phyloP scores from a whole-genome alignment of 2,329 filamentous ascomycete genomes.

The Cordyceps farinosa region DNA sequence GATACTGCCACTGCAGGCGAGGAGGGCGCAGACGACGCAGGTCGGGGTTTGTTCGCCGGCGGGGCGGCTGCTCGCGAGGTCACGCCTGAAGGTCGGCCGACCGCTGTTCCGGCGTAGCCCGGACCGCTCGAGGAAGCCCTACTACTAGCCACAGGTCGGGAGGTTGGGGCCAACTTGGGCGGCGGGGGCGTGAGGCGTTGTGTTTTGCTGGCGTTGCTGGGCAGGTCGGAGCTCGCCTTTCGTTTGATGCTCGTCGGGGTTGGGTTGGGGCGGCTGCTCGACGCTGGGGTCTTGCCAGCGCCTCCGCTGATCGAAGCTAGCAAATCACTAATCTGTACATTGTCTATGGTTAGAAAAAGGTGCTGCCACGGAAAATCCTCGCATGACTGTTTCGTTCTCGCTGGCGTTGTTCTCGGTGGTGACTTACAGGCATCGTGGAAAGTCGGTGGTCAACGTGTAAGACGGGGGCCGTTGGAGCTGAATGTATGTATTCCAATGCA shows the following conservation, averaged over 20 bases:
- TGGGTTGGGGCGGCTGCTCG: slow-evolving; percentile 22
- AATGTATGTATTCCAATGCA: neutral
- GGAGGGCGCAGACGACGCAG: slow-evolving; percentile 22
- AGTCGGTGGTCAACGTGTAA: neutral
- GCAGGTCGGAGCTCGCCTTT: slow-evolving; percentile 53
- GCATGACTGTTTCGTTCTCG: neutral
- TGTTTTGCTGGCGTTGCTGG: slow-evolving; percentile 38
- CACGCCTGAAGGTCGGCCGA: neutral
- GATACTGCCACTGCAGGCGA: slow-evolving; percentile 37
- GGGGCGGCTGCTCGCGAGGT: neutral
- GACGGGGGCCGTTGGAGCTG: neutral
- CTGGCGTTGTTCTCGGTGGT: neutral
- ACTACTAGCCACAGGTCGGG: slow-evolving; percentile 13
- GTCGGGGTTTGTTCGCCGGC: slow-evolving; percentile 17
- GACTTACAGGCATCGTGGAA: slow-evolving; percentile 23
- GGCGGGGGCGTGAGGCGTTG: slow-evolving; percentile 30
- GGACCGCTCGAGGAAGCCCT: neutral
- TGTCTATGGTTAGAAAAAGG: neutral
- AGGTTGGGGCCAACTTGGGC: slow-evolving; percentile 17
- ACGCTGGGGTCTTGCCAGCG: slow-evolving; percentile 38
- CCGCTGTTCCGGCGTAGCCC: slow-evolving; percentile 9
- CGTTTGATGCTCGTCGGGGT: slow-evolving; percentile 43
- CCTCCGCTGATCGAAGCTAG: slow-evolving; percentile 60
- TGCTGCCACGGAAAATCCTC: neutral
- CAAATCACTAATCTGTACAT: slow-evolving; percentile 48